Conservation (phyloP, 176 grass and related monocot genomes). For the Oryza longistaminata region DNA sequence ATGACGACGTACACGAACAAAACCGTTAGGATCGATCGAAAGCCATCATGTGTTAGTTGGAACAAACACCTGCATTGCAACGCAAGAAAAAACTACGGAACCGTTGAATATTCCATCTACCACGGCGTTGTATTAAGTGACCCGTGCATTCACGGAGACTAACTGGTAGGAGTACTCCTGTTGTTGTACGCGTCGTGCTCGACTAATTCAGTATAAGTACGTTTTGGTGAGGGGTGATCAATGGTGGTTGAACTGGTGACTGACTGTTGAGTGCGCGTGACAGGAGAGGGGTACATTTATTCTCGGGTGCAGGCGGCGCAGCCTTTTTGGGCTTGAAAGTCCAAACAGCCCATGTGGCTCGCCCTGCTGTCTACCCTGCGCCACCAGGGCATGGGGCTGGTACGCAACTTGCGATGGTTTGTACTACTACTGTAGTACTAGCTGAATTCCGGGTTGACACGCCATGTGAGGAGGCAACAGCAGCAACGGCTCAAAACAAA, state of each 20-base stretch:
- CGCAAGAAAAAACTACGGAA: not conserved
- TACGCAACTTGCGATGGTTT: constrained; percentile 26
- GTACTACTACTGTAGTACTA: too few species aligned
- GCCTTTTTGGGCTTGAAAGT: constrained; percentile 47
- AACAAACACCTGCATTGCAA: not conserved
- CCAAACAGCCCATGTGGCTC: constrained; percentile 39
- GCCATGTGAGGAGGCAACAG: constrained; percentile 31
- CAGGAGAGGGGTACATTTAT: constrained; percentile 42
- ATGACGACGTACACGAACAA: too few species aligned
- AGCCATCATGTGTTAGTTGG: not conserved
- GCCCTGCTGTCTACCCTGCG: constrained; percentile 18
- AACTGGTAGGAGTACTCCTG: too few species aligned
- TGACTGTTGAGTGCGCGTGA: not conserved
- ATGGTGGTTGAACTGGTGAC: not conserved
- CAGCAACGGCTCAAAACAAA: constrained; percentile 23
- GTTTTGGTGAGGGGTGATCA: not conserved
- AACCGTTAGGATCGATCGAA: not conserved
- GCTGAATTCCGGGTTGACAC: constrained; percentile 42
- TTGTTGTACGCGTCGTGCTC: not conserved
- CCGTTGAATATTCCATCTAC: not conserved
- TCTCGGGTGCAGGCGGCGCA: constrained; percentile 46
- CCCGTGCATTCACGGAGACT: not conserved
- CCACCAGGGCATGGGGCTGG: constrained; percentile 34
- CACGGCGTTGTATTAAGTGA: not conserved
- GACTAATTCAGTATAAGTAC: not conserved